These are phyloP conservation scores for Melianthus villosus DNA, from an alignment of 441 rosid genomes.

Conservation along the genomic window DNA sequence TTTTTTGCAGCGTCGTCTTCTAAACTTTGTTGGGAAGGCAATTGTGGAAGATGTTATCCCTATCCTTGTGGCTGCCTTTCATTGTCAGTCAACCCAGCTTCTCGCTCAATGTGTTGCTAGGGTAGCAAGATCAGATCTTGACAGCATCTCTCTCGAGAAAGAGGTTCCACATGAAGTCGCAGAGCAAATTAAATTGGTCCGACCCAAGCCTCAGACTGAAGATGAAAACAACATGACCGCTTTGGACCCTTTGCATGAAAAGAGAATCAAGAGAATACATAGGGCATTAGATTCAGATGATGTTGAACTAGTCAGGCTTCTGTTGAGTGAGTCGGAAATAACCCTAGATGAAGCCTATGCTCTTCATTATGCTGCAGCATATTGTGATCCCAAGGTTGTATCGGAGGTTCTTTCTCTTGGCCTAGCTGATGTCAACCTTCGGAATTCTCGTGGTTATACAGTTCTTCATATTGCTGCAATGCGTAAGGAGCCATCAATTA, in stretches of 20 bases:
- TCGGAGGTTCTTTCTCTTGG: constrained; percentile 63
- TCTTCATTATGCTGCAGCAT: constrained; percentile 74
- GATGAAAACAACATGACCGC: constrained; percentile 12
- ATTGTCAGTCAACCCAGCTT: too few species aligned
- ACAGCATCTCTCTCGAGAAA: constrained; percentile 39
- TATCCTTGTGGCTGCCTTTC: too few species aligned
- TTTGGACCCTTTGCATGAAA: constrained; percentile 32
- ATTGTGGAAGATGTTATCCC: too few species aligned
- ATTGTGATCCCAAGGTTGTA: constrained; percentile 57
- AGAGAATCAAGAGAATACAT: constrained; percentile 46
- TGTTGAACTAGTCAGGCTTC: constrained; percentile 65
- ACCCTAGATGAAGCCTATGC: constrained; percentile 56
- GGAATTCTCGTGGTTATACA: constrained; percentile 50
- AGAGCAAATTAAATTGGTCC: constrained; percentile 32
- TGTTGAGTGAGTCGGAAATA: constrained; percentile 45
- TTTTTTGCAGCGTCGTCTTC: too few species aligned
- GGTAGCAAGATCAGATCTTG: constrained; percentile 43
- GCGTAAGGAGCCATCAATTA: constrained; percentile 65
- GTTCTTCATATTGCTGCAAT: constrained; percentile 74
- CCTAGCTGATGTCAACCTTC: constrained; percentile 47
- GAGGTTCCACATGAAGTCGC: constrained; percentile 34
- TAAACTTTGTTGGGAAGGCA: too few species aligned
- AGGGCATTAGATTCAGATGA: constrained; percentile 81
- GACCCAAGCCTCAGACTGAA: too few species aligned
- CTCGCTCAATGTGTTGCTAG: constrained; percentile 28